Evolutionary conservation across 2,329 filamentous ascomycete species (phyloP).

Genomic region (Hortaea werneckii): DNA sequence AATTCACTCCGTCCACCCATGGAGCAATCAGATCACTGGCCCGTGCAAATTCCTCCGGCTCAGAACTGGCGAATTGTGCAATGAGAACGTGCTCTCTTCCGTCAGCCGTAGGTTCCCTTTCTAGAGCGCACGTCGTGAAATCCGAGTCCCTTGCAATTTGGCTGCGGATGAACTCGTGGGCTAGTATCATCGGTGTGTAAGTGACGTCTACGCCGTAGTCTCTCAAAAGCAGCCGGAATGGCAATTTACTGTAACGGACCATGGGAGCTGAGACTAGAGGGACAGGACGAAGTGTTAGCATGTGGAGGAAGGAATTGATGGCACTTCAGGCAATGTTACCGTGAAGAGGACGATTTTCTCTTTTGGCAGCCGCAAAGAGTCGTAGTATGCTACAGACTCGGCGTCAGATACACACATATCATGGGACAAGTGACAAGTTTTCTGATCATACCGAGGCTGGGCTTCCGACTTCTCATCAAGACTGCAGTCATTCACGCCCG

Average conservation of each 20-base stretch:
- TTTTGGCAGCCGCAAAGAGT: not conserved
- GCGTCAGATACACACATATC: too few relatives aligned
- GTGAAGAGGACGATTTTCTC: not conserved
- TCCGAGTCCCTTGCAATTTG: conserved; percentile 45
- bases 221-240: conserved; percentile 58
- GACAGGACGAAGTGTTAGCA: not conserved
- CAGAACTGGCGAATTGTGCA: conserved; percentile 57
- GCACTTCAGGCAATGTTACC: not conserved
- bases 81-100: conserved; percentile 39
- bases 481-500: too few relatives aligned
- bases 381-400: not conserved
- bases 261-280: conserved; percentile 51
- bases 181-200: conserved; percentile 58
- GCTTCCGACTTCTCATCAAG: too few relatives aligned
- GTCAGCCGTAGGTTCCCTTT: conserved; percentile 31
- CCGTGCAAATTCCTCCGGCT: conserved; percentile 50
- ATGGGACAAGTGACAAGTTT: too few relatives aligned
- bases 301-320: not conserved
- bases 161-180: conserved; percentile 25
- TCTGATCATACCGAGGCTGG: too few relatives aligned
- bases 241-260: conserved; percentile 51
- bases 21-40: conserved; percentile 53
- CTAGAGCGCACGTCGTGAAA: conserved; percentile 41
- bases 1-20: conserved; percentile 53
- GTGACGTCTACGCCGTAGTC: conserved; percentile 56